Conservation (phyloP, 805 yeast genomes). For the Debaryomyces prosopidis region DNA sequence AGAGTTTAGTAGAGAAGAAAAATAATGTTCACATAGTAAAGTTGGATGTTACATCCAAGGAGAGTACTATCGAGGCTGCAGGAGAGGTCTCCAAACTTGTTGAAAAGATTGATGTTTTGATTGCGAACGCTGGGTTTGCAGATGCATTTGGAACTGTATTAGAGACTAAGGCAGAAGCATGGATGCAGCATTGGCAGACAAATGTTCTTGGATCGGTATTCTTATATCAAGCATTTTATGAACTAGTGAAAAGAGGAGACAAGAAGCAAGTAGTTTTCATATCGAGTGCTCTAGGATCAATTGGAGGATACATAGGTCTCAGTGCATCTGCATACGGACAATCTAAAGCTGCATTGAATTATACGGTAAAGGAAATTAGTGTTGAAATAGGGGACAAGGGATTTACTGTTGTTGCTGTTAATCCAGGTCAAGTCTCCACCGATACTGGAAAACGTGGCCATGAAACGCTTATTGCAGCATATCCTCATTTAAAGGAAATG, state of each 20-base stretch:
- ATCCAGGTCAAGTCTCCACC: conserved; percentile 43
- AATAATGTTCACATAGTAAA: conserved; percentile 14
- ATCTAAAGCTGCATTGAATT: conserved; percentile 39
- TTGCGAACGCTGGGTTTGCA: conserved; percentile 30
- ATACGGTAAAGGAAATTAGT: conserved; percentile 22
- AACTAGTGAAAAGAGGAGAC: conserved; percentile 19
- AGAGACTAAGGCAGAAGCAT: conserved; percentile 17
- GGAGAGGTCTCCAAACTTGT: background rate
- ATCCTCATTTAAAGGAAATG: conserved; percentile 2
- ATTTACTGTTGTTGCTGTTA: conserved; percentile 28
- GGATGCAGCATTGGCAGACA: conserved; percentile 11
- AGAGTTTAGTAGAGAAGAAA: conserved; percentile 5
- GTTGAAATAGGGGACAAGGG: conserved; percentile 22
- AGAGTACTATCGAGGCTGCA: conserved; percentile 17
- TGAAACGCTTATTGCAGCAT: background rate
- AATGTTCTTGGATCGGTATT: conserved; percentile 34
- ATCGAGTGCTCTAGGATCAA: conserved; percentile 27
- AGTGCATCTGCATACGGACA: conserved; percentile 25
- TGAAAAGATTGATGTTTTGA: conserved; percentile 29
- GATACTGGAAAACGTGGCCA: conserved; percentile 24
- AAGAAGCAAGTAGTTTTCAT: conserved; percentile 29
- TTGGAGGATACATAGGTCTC: conserved; percentile 19
- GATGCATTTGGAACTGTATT: conserved; percentile 14
- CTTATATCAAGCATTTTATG: conserved; percentile 24
- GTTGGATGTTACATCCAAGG: conserved; percentile 26